Evolutionary conservation across 73 alveolate species (phyloP).

Genomic region (Tetrahymena borealis): DNA sequence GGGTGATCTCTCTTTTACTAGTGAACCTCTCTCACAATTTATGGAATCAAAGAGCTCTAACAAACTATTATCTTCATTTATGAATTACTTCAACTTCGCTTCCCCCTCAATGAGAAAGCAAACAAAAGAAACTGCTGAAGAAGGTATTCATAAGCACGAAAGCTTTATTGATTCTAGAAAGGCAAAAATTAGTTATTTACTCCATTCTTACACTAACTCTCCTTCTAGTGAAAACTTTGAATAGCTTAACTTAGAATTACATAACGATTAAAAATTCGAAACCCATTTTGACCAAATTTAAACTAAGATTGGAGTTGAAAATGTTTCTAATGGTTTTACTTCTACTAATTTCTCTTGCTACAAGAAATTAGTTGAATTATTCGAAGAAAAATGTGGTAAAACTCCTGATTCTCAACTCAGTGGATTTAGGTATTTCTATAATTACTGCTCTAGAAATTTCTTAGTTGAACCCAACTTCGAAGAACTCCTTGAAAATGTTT

Average conservation of each 20-base stretch:
- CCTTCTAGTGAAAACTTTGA: not conserved
- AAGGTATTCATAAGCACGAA: not conserved
- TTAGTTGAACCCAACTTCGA: not conserved
- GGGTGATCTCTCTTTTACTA: conserved; percentile 70
- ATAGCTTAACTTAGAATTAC: not conserved
- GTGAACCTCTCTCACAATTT: conserved; percentile 15
- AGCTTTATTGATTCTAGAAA: not conserved
- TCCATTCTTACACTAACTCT: not conserved
- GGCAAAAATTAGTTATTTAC: not conserved
- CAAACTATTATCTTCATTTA: not conserved
- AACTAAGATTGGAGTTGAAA: not conserved
- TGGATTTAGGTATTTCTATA: not conserved
- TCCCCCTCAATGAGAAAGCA: not conserved
- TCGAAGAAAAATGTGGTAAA: not conserved
- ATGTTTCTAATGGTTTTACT: not conserved
- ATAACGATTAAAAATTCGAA: not conserved
- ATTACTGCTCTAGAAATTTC: not conserved
- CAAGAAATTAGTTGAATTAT: not conserved
- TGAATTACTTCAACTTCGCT: not conserved
- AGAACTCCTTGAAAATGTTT: not conserved
- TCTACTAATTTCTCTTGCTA: not conserved
- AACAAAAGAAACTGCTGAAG: not conserved
- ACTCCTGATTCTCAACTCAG: not conserved
- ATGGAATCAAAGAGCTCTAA: not conserved
- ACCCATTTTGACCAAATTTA: not conserved